These are phyloP conservation scores for Jaltomata sinuosa DNA, from an alignment of 257 asterid genomes.

Conservation along the genomic window DNA sequence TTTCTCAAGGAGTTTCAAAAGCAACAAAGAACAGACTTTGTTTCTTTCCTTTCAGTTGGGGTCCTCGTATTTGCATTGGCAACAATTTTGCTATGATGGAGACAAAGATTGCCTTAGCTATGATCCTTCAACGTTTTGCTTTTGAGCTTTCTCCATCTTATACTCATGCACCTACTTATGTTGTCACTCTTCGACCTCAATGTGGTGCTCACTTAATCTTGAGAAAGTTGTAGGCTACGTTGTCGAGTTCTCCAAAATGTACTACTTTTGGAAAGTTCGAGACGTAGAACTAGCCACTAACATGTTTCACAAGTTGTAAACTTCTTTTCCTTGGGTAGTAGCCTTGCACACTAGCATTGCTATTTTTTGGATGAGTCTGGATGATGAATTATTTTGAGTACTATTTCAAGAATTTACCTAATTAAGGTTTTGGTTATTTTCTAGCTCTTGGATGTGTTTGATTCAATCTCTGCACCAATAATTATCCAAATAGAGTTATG, in stretches of 20 bases:
- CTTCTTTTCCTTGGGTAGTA: too few relatives aligned
- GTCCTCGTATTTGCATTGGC: conserved; percentile 41
- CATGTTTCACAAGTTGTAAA: too few relatives aligned
- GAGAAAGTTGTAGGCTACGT: neutral
- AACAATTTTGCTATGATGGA: conserved; percentile 39
- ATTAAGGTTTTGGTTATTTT: neutral
- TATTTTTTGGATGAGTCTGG: neutral
- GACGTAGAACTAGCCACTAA: too few relatives aligned
- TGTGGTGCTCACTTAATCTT: conserved; percentile 29
- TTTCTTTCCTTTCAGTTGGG: conserved; percentile 43
- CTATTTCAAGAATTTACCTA: neutral
- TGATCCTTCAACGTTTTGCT: conserved; percentile 25
- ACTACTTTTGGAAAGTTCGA: too few relatives aligned
- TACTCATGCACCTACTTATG: conserved; percentile 36
- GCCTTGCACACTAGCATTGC: neutral
- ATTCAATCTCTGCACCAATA: neutral
- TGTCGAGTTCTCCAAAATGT: neutral
- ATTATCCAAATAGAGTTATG: neutral
- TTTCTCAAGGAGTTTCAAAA: conserved; percentile 32
- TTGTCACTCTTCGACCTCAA: conserved; percentile 36
- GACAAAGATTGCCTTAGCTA: conserved; percentile 28
- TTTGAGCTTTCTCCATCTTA: conserved; percentile 41
- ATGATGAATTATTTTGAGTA: neutral
- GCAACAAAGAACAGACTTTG: conserved; percentile 29
- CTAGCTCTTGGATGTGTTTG: neutral